Base-by-base conservation (phyloP, 441 rosid species). In the Viola pubescens region DNA sequence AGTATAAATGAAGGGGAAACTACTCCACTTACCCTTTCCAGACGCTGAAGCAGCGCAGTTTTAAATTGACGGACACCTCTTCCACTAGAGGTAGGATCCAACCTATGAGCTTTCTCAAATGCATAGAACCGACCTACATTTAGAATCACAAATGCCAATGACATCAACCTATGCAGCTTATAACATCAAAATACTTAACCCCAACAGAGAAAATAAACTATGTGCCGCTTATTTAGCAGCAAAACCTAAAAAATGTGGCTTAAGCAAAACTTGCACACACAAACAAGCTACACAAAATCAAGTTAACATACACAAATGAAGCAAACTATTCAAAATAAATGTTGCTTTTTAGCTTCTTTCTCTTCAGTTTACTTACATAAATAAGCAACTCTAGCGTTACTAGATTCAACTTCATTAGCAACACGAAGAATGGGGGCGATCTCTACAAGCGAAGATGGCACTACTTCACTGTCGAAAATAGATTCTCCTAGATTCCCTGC, bases 391-490 rank as follows among this genome's bases (percentile, higher is more conserved):
- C 99, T 85, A 34, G 97, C 84, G 72, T 94, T 90, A 62, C 82
- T 86, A 47, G 79, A 63, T 82, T 94, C 99, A 41, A 90, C 95
- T 70, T 94, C 99, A 83, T 94, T 94, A 60, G 99, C 99, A 72
- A 94, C 99, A 70, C 99, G 99, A 62, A 94, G 97, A 82, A 94
- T 94, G 7, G 97, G 99, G 0, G 99, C 99, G 63, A 94, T 90
- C 77, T 88, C 94, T 58, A 81, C 76, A 49, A 94, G 89, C 4
- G 97, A 85, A 13, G 99, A 94, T 1, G 99, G 99, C 63, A 94
- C 98, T 14, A 91, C 87, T 77, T 94, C 99, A 74, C 99, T 94
- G 59, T 94, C 94, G 67, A 94, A 88, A 57, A 86, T 76, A 6
- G 80, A 45, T 73, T 91, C 99, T 42, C 99, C 97, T 0, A 88